Evolutionary conservation across 1,139 yeast species (phyloP).

Genomic region (Zygotorulaspora mrakii): DNA sequence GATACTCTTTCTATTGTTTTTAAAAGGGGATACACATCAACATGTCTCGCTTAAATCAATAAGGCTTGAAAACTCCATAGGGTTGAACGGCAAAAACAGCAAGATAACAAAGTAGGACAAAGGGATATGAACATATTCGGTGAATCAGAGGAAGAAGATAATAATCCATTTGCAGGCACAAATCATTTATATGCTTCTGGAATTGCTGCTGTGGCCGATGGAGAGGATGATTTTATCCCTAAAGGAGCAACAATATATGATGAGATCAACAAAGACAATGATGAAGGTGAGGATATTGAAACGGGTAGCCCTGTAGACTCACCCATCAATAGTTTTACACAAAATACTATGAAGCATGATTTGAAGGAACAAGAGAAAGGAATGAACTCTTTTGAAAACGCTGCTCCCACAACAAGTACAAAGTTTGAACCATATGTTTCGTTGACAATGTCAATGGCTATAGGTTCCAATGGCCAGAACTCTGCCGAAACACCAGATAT

Average conservation of each 20-base stretch:
- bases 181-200: slow-evolving; percentile 43
- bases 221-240: slow-evolving; percentile 17
- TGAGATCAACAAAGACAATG: too few relatives aligned
- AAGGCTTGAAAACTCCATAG: background rate
- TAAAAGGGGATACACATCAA: slow-evolving; percentile 2
- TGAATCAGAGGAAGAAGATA: slow-evolving; percentile 44
- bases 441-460: slow-evolving; percentile 27
- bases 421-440: slow-evolving; percentile 27
- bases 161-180: slow-evolving; percentile 47
- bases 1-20: slow-evolving; percentile 1
- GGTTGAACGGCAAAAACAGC: background rate
- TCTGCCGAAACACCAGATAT: slow-evolving; percentile 16
- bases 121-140: slow-evolving; percentile 18
- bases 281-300: slow-evolving; percentile 6
- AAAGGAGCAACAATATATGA: slow-evolving; percentile 9
- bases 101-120: background rate
- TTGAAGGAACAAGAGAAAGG: slow-evolving; percentile 2
- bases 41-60: background rate
- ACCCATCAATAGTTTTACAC: background rate
- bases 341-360: background rate
- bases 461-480: slow-evolving; percentile 1
- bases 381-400: slow-evolving; percentile 6
- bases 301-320: background rate
- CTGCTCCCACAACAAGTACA: slow-evolving; percentile 3
- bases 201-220: slow-evolving; percentile 29